These are phyloP conservation scores for Crucibulum laeve DNA, from an alignment of 768 basidiomycete genomes.

Conservation along the genomic window DNA sequence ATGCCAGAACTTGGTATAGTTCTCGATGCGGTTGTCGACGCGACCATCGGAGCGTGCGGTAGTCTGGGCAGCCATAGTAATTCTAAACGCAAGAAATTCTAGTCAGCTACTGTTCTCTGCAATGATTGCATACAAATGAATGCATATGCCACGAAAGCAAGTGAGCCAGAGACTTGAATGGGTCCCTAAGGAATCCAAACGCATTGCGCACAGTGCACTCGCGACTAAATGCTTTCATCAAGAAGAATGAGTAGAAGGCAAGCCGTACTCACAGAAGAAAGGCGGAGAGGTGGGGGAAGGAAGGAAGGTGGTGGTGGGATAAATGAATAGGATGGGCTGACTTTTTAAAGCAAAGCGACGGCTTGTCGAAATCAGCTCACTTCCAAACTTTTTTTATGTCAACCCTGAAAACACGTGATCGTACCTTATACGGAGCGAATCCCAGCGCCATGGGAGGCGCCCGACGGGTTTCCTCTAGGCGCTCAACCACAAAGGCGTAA, in stretches of 20 bases:
- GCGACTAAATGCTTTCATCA: too few species aligned
- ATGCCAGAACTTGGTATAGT: slow-evolving; percentile 92
- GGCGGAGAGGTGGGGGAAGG: slow-evolving; percentile 6
- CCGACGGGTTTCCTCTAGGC: too few species aligned
- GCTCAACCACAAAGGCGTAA: background rate
- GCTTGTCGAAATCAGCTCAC: slow-evolving; percentile 19
- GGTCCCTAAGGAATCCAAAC: too few species aligned
- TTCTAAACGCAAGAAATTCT: background rate
- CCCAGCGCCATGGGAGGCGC: too few species aligned
- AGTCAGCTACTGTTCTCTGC: slow-evolving; percentile 6
- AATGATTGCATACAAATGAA: too few species aligned
- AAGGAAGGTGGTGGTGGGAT: slow-evolving; percentile 5
- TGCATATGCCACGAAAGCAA: too few species aligned
- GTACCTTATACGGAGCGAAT: too few species aligned
- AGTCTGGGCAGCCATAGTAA: slow-evolving; percentile 10
- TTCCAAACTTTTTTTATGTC: slow-evolving; percentile 9
- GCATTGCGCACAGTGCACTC: too few species aligned
- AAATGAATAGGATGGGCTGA: slow-evolving; percentile 13
- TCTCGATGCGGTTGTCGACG: slow-evolving; percentile 63
- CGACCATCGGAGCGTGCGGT: slow-evolving; percentile 46
- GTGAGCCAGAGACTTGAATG: slow-evolving; percentile 36
- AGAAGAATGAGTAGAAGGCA: background rate
- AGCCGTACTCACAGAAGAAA: background rate
- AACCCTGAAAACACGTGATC: background rate
- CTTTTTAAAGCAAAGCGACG: slow-evolving; percentile 16